Evolutionary conservation across 768 basidiomycete species (phyloP).

Genomic region (Pseudohyphozyma bogoriensis): DNA sequence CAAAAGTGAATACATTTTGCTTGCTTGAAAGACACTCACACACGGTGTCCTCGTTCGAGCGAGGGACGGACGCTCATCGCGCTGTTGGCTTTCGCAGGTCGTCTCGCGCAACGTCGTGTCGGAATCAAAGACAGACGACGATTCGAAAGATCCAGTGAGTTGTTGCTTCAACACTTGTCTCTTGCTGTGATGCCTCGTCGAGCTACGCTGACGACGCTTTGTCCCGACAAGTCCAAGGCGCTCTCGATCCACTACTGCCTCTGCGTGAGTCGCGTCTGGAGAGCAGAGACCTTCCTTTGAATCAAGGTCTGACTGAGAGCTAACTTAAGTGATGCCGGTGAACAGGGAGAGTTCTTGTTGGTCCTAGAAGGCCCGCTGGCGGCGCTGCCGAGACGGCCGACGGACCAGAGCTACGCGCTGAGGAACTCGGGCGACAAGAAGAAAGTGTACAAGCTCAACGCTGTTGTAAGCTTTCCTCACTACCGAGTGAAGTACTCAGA

Average conservation of each 20-base stretch:
- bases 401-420: constrained; percentile 10
- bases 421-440: not conserved
- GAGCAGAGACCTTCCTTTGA: not conserved
- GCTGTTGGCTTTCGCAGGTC: no score
- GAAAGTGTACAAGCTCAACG: constrained; percentile 23
- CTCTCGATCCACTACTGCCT: constrained; percentile 13
- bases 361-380: constrained; percentile 15
- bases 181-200: not conserved
- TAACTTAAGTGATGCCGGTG: not conserved
- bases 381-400: constrained; percentile 10
- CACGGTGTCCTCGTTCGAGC: no score
- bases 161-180: no score
- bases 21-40: no score
- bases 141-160: not conserved
- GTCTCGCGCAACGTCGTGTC: not conserved
- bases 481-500: not conserved
- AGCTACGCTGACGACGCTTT: not conserved
- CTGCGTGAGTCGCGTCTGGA: constrained; percentile 13
- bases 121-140: not conserved
- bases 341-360: constrained; percentile 21
- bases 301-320: not conserved
- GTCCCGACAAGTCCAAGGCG: not conserved
- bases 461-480: not conserved
- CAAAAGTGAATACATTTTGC: no score
- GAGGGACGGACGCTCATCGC: no score